Evolutionary conservation across 768 basidiomycete species (phyloP).

Genomic region (Collybia sordida): DNA sequence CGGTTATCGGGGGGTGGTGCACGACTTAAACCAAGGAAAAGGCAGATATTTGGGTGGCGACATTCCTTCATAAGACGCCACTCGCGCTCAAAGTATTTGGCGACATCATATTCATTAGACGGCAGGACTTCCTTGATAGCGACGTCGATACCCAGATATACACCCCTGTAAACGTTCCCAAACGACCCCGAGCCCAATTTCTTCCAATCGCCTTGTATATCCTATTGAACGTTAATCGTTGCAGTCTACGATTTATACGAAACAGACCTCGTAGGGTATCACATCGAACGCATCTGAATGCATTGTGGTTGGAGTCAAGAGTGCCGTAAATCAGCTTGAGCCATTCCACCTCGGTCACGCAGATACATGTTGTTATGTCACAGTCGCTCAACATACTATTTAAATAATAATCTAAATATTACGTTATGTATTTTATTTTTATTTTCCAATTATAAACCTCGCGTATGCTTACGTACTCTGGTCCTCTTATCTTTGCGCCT

Average conservation of each 20-base stretch:
- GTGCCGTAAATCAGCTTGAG: too few relatives aligned
- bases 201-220: conserved; percentile 87
- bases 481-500: too few relatives aligned
- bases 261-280: conserved; percentile 77
- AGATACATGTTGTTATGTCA: too few relatives aligned
- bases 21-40: conserved; percentile 87
- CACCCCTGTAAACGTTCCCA: conserved; percentile 88
- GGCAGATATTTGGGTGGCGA: conserved; percentile 89
- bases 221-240: conserved; percentile 40
- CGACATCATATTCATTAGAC: conserved; percentile 88
- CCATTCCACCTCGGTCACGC: too few relatives aligned
- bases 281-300: conserved; percentile 80
- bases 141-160: conserved; percentile 93
- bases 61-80: conserved; percentile 98
- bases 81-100: conserved; percentile 98
- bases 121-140: conserved; percentile 97
- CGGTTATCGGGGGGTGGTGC: conserved; percentile 77
- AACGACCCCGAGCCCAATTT: conserved; percentile 92
- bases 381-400: too few relatives aligned
- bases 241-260: background rate
- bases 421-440: too few relatives aligned
- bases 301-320: conserved; percentile 15
- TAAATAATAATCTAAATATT: too few relatives aligned
- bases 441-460: too few relatives aligned
- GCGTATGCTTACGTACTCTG: too few relatives aligned